Evolutionary conservation across 78 protist genomes (phyloP), one percentile per base, ranked within the genome.

Genomic region (Polysphondylium violaceum): DNA sequence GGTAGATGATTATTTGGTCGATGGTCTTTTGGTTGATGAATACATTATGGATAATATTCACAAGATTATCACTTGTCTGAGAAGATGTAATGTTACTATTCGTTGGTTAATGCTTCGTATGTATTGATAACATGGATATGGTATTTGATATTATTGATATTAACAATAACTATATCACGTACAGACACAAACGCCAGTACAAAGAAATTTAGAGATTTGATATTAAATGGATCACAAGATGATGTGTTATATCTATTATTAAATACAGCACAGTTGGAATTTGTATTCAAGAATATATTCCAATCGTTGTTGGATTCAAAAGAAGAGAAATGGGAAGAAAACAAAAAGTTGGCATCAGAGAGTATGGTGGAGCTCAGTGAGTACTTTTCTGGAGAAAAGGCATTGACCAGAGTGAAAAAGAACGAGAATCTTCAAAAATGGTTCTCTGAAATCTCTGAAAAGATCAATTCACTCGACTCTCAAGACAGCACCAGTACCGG

Each of bases 61-160:
- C 58, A 17, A 50, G 63, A 59, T 98, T 44, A 63, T 98, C 64
- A 56, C 44, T 38, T 60, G 64, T 23, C 4, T 94, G 17, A 87
- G 99, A 44, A 51, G 89, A 21, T 74, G 95, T 78, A 99, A 99
- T 94, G 98, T 96, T 36, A 86, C 99, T 6, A 73, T 99, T 43
- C 67, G 94, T 29, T 75, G 86, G 93, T 23, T 91, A 12, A 92
- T 73, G 87, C 35, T 76, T 53, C 91, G n/a, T n/a, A n/a, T 72
- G 71, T 71, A n/a, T 21, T 60, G 4, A 31, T 29, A 41, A 33
- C 1, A 74, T n/a, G n/a, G n/a, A n/a, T n/a, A n/a, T n/a, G n/a
- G n/a, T n/a, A n/a, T n/a, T n/a, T n/a, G n/a, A n/a, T n/a, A n/a
- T n/a, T n/a, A n/a, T n/a, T n/a, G n/a, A n/a, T n/a, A n/a, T n/a